Conservation (phyloP, 768 basidiomycete species). For the Boletellus emodensis region DNA sequence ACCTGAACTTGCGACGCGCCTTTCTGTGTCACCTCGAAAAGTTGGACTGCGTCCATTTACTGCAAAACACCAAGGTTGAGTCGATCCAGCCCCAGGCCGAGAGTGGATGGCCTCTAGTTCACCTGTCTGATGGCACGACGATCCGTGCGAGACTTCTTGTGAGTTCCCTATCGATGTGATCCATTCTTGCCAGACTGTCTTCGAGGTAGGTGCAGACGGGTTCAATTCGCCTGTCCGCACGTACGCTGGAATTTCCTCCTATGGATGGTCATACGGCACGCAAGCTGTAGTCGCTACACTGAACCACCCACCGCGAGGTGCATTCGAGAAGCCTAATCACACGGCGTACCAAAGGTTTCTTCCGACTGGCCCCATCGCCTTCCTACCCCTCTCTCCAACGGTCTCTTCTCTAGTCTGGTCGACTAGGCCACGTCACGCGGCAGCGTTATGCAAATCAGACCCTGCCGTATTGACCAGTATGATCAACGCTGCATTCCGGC, state of each 20-base stretch:
- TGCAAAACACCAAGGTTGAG: slow-evolving; percentile 73
- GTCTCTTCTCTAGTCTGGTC: slow-evolving; percentile 94
- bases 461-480: slow-evolving; percentile 61
- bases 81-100: slow-evolving; percentile 51
- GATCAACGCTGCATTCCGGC: slow-evolving; percentile 89
- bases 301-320: slow-evolving; percentile 60
- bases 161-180: slow-evolving; percentile 21
- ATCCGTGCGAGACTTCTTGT: slow-evolving; percentile 76
- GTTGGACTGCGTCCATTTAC: slow-evolving; percentile 51
- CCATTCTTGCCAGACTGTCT: neutral
- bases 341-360: slow-evolving; percentile 94
- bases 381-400: slow-evolving; percentile 79
- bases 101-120: slow-evolving; percentile 73
- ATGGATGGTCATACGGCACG: slow-evolving; percentile 88
- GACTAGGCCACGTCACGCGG: slow-evolving; percentile 70
- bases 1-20: slow-evolving; percentile 86
- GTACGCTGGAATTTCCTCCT: slow-evolving; percentile 81
- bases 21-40: slow-evolving; percentile 62
- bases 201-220: slow-evolving; percentile 90
- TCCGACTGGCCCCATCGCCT: slow-evolving; percentile 92
- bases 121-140: slow-evolving; percentile 61
- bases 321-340: slow-evolving; percentile 61
- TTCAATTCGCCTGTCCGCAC: slow-evolving; percentile 89
- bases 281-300: slow-evolving; percentile 91
- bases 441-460: slow-evolving; percentile 63